Conservation (phyloP, 202 grass and related monocot species). For the Digitaria exilis region DNA sequence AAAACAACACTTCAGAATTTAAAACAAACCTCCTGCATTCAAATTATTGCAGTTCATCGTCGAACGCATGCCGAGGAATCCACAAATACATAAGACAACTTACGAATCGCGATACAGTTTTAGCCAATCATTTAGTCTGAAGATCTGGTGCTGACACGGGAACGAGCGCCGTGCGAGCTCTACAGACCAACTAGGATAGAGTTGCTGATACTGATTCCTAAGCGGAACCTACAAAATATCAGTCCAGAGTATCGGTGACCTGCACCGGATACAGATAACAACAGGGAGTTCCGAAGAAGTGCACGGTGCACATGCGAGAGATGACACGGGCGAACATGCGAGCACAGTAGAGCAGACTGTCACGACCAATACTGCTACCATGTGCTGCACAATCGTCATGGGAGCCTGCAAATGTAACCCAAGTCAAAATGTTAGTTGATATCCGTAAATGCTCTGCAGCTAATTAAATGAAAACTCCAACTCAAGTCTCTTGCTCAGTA, state of each 20-base stretch:
- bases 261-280: slow-evolving; percentile 44
- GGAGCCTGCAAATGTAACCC: slow-evolving; percentile 37
- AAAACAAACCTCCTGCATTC: slow-evolving; percentile 40
- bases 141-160: not conserved
- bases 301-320: slow-evolving; percentile 32
- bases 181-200: slow-evolving; percentile 50
- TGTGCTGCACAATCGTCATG: slow-evolving; percentile 24
- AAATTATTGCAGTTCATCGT: slow-evolving; percentile 48
- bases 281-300: slow-evolving; percentile 36
- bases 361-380: slow-evolving; percentile 27
- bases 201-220: slow-evolving; percentile 57
- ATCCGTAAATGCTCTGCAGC: not conserved
- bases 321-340: slow-evolving; percentile 10
- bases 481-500: not conserved
- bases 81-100: slow-evolving; percentile 37
- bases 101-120: slow-evolving; percentile 22
- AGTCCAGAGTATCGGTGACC: slow-evolving; percentile 32
- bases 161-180: not conserved
- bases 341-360: slow-evolving; percentile 6
- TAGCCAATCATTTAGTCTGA: slow-evolving; percentile 36
- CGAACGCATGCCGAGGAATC: slow-evolving; percentile 36
- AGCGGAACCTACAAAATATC: slow-evolving; percentile 56
- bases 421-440: slow-evolving; percentile 17
- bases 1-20: not conserved
- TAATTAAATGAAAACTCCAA: not conserved